Evolutionary conservation across 192 early-diverging fungal species (phyloP).

Genomic region (Entomortierella beljakovae): DNA sequence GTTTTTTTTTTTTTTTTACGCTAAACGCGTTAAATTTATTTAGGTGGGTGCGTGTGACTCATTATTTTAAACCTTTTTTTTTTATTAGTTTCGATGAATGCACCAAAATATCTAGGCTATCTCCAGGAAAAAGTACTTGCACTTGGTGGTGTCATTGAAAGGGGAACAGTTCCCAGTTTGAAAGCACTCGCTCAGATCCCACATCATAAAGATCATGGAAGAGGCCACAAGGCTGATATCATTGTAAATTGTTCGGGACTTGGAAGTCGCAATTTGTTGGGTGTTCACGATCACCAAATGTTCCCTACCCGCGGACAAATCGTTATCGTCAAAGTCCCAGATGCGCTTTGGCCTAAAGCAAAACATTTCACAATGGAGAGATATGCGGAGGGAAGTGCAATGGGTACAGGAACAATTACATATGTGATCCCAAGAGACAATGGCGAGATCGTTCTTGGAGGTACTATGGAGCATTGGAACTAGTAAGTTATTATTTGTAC

Average conservation of each 20-base stretch:
- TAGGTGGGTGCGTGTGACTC: neutral
- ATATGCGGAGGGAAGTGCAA: conserved; percentile 46
- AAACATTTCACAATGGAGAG: conserved; percentile 66
- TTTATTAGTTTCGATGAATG: conserved; percentile 67
- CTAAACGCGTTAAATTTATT: too few relatives aligned
- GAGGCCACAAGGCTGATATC: conserved; percentile 54
- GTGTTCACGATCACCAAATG: conserved; percentile 77
- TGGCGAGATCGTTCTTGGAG: conserved; percentile 79
- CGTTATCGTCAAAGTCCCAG: conserved; percentile 77
- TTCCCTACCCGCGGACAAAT: conserved; percentile 88
- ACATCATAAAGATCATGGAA: neutral
- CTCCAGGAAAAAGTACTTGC: conserved; percentile 60
- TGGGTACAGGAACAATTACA: conserved; percentile 55
- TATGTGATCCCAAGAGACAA: conserved; percentile 84
- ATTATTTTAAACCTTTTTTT: neutral
- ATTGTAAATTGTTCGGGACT: conserved; percentile 88
- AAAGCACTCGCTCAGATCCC: conserved; percentile 60
- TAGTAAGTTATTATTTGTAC: conserved; percentile 21
- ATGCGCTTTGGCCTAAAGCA: conserved; percentile 65
- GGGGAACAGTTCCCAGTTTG: conserved; percentile 53
- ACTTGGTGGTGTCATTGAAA: conserved; percentile 63
- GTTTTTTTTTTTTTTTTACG: too few relatives aligned
- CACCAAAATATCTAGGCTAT: conserved; percentile 73
- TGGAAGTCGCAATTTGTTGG: conserved; percentile 72
- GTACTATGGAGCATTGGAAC: conserved; percentile 63